Evolutionary conservation across 1,139 yeast genomes (phyloP).

Genomic region (Candida pseudoviswanathii): DNA sequence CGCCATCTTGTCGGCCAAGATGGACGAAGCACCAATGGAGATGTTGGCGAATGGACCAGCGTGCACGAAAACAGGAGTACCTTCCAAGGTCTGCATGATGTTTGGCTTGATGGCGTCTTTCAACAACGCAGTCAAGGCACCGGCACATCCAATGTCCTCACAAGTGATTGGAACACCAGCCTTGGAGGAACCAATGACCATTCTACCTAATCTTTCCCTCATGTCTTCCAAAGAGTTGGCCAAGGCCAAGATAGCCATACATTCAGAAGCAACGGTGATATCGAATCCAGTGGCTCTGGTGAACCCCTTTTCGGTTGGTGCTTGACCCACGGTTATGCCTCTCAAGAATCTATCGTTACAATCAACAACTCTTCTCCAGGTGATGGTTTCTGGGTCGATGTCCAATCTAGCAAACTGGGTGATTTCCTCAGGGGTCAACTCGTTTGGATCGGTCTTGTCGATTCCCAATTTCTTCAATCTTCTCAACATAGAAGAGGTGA

Average conservation of each 20-base stretch:
- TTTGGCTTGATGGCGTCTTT: conserved; percentile 98
- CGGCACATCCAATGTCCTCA: conserved; percentile 96
- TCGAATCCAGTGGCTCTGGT: conserved; percentile 93
- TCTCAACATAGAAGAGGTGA: conserved; percentile 76
- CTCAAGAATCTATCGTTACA: conserved; percentile 93
- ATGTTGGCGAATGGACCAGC: conserved; percentile 99
- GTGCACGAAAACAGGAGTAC: conserved; percentile 96
- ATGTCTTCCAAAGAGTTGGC: conserved; percentile 79
- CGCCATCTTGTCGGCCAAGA: conserved; percentile 94
- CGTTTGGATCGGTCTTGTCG: conserved; percentile 77
- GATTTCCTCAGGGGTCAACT: conserved; percentile 78
- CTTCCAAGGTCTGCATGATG: conserved; percentile 97
- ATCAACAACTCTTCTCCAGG: conserved; percentile 97
- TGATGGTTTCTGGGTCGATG: conserved; percentile 90
- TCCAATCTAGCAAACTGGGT: conserved; percentile 80
- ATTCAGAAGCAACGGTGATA: conserved; percentile 95
- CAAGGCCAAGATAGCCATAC: conserved; percentile 97
- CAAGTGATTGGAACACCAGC: conserved; percentile 90
- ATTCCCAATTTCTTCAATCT: conserved; percentile 83
- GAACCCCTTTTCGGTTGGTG: conserved; percentile 92
- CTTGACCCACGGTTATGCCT: conserved; percentile 90
- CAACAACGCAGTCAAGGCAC: conserved; percentile 92
- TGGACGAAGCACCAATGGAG: conserved; percentile 94
- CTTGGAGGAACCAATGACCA: conserved; percentile 85
- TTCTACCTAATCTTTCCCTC: conserved; percentile 87